Base-by-base conservation (phyloP, 345 rosid species). In the Raphanus sativus region DNA sequence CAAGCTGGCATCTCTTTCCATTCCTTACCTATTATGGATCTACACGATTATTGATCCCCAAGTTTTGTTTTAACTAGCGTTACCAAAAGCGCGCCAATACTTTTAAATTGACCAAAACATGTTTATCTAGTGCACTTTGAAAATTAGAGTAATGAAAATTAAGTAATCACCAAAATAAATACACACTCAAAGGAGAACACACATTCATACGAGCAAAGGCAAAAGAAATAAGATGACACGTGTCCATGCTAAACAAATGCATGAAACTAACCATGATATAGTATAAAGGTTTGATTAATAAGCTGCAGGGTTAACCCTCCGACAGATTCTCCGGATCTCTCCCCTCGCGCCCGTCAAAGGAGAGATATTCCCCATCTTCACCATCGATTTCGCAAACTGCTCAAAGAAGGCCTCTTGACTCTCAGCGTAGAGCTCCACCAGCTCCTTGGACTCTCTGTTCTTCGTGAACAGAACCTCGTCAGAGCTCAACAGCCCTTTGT, bases 321-420 rank as follows among this genome's bases (percentile, higher is more conserved):
- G 79, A 75, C 97, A 91, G 65, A 78, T 61, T 74, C 86, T 67
- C 62, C 94, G 74, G 65, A 91, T 84, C 81, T 91, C 90, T 65
- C 93, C 93, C 71, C 74, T 89, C 6, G 8, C 58, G 12, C 95
- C 94, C 0, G 90, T 91, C 84, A 89, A 52, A 8, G 94, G 97
- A 10, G 92, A 75, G 66, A 91, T 84, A 50, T 86, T 88, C 13
- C 92, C 91, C 97, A 91, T 89, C 85, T 81, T 89, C 15, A 91
- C 77, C 90, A 91, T 91, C 2, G 97, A 91, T 80, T 73, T 82
- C 34, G 91, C 88, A 67, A 89, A 91, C 74, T 91, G 93, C 82
- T 83, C 45, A 21, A 89, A 84, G 89, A 91, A 89, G 3, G 83
- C 81, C 65, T 78, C 80, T 24, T 84, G 83, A 75, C 83, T 81